phyloP scores from a whole-genome alignment of 768 basidiomycete species.

The Phylloporus sp. region DNA sequence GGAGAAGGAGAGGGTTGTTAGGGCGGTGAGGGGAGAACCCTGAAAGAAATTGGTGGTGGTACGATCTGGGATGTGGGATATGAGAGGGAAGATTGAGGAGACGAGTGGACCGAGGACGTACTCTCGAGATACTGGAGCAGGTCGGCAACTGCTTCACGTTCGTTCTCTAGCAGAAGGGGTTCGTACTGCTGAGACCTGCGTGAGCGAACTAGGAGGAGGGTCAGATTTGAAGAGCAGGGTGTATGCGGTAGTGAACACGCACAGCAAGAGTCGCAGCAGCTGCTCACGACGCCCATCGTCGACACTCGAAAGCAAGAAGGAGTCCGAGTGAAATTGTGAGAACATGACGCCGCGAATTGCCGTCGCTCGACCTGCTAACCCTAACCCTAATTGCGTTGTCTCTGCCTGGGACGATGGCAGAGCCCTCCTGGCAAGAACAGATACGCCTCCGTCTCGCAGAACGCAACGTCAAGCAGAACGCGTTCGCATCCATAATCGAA shows the following conservation, averaged over 20 bases:
- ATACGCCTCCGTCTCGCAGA: conserved; percentile 74
- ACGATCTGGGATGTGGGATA: conserved; percentile 60
- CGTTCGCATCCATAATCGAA: conserved; percentile 82
- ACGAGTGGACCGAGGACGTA: conserved; percentile 36
- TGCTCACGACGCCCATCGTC: conserved; percentile 68
- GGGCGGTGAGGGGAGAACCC: conserved; percentile 84
- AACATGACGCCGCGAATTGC: conserved; percentile 21
- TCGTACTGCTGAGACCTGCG: conserved; percentile 85
- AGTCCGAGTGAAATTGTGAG: conserved; percentile 22
- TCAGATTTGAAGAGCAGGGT: conserved; percentile 6
- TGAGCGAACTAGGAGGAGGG: conserved; percentile 55
- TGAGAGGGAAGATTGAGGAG: not conserved
- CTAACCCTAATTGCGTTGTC: conserved; percentile 22
- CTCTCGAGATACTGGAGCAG: conserved; percentile 97
- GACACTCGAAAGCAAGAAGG: not conserved
- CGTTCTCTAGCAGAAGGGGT: conserved; percentile 82
- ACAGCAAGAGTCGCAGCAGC: conserved; percentile 86
- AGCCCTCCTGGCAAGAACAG: conserved; percentile 81
- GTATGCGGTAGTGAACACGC: conserved; percentile 29
- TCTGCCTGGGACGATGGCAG: conserved; percentile 64
- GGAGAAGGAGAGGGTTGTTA: conserved; percentile 96
- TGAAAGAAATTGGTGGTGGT: conserved; percentile 98
- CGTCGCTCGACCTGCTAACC: conserved; percentile 16
- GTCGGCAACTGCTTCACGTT: conserved; percentile 97
- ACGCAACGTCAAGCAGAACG: conserved; percentile 76